Evolutionary conservation across 2,329 filamentous ascomycete species (phyloP), one percentile per base, ranked within the genome.

Genomic region (Colletotrichum ledebouriae): DNA sequence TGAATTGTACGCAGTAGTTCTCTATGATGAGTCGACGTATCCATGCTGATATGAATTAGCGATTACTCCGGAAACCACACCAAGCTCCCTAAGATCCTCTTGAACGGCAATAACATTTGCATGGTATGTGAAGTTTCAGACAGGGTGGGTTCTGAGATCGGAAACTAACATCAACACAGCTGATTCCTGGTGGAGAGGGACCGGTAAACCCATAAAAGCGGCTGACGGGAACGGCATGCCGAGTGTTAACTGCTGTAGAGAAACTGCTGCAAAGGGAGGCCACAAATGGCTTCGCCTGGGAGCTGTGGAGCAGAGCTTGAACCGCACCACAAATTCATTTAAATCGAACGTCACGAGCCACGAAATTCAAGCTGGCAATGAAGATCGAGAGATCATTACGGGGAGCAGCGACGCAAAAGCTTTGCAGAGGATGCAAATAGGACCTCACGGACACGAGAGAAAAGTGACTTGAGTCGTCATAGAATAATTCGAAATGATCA

Each of bases 71-170:
- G 95, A 70, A 89, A 92, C 74, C 91, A 95, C 80, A 92, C 90
- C 52, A 97, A 97, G 80, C 88, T 99, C 46, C 88, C 94, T 59
- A 98, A 98, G 85, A 97, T 99, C 70, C 83, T 99, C 47, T 84
- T 99, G 44, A 99, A 99, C 76, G 96, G 96, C 65, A 99, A 99
- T 83, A 98, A 98, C 76, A 94, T 99, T 72, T 98, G 95, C 92
- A 99, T 99, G 96, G 96, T 97, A 87, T 63, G 85, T 73, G 29
- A 6, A 0, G 4, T 7, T 3, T 20, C 15, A 11, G 42, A 5
- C 3, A 11, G 1, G 7, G 12, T 1, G 13, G 15, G 4, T 15
- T 9, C 7, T 6, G 3, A 5, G 33, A 1, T 6, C 6, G 6
- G 1, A 3, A 25, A 17, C 68, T 75, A 42, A 76, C 63, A 13